A percentile compares a stretch with the other conserved stretches of the same genome.
These are phyloP conservation scores for Kodamaea kaohsiungensis DNA, from an alignment of 805 yeast species.

Conservation along the genomic window DNA sequence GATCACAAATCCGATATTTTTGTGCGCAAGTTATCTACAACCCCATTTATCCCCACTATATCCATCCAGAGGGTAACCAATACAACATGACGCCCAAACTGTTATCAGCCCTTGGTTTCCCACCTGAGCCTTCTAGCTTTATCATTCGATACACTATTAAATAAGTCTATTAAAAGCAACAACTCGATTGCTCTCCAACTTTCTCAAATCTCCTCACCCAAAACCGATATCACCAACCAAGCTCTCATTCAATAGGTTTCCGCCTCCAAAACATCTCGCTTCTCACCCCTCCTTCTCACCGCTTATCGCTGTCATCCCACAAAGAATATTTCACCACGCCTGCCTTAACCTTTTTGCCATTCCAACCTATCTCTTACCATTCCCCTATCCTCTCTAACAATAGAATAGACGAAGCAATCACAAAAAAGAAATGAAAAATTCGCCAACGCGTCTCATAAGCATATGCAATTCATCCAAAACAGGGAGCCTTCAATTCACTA, in stretches of 20 bases:
- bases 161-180: too few relatives aligned
- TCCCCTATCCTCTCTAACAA: conserved; percentile 1
- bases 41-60: background rate
- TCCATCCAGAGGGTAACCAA: background rate
- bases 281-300: background rate
- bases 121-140: too few relatives aligned
- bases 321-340: background rate
- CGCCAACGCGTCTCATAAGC: background rate
- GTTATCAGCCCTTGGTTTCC: too few relatives aligned
- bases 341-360: background rate
- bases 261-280: too few relatives aligned
- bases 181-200: too few relatives aligned
- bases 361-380: background rate
- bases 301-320: background rate
- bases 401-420: background rate
- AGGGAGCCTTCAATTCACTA: background rate
- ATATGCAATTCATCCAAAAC: background rate
- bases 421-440: conserved; percentile 1
- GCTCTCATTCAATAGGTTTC: too few relatives aligned
- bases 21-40: background rate
- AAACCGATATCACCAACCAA: too few relatives aligned
- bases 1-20: background rate
- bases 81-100: background rate
- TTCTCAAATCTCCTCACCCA: too few relatives aligned
- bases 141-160: too few relatives aligned